Base-by-base conservation (phyloP, 306 rosid species). In the Urtica urens region DNA sequence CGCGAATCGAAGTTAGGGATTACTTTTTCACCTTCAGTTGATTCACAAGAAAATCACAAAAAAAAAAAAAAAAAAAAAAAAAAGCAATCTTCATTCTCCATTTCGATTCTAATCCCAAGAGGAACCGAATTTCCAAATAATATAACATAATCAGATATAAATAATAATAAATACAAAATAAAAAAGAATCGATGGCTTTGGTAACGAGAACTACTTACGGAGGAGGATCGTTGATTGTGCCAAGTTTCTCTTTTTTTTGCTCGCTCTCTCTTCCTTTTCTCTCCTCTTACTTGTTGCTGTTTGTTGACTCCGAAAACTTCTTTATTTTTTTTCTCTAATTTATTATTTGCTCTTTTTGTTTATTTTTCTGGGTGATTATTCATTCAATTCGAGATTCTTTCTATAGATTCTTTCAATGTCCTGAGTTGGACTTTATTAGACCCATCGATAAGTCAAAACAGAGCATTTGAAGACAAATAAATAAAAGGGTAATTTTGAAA, bases 251-350 rank as follows among this genome's bases (percentile, higher is more conserved):
- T 42, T 24, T 17, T 28, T 39, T 24, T 42, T 50, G 40, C 57
- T 51, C 62, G n/a, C n/a, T n/a, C n/a, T n/a, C n/a, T n/a, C n/a
- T n/a, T n/a, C n/a, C n/a, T n/a, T n/a, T n/a, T n/a, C n/a, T n/a
- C n/a, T n/a, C n/a, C n/a, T n/a, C n/a, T n/a, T n/a, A n/a, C n/a
- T 40, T 22, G 59, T 46, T 49, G 77, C 53, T 54, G 62, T 46
- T 63, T 66, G 59, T 72, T 65, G 77, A 66, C 73, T 46, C 22
- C 14, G 49, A 57, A 52, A 59, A 17, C 23, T n/a, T 35, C 10
- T 35, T 35, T 35, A 9, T 35, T 35, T 37, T n/a, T 14, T 25
- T 10, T 51, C 7, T 42, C 15, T 8, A 19, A 17, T 37, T 46
- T 38, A 17, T 19, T 18, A 49, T 24, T 41, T 33, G 16, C 38